A percentile compares a stretch with the other conserved stretches of the same genome.
phyloP scores from a whole-genome alignment of 2,329 filamentous ascomycete species.

The Lasiodiplodia sp. region DNA sequence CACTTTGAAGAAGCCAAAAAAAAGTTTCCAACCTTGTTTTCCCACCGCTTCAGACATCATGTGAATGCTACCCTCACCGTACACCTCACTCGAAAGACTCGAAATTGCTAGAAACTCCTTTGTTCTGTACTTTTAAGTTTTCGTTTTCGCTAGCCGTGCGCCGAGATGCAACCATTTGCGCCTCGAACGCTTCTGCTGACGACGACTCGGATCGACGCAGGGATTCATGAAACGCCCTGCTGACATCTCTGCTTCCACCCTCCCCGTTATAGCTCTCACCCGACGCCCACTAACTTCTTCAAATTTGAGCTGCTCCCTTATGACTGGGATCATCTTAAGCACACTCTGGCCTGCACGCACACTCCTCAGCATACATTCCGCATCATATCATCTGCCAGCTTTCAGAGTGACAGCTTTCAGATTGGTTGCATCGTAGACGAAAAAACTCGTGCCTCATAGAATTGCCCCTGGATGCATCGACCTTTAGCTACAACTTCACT shows the following conservation, averaged over 20 bases:
- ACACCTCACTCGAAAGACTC: no score
- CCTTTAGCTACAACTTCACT: not conserved
- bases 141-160: not conserved
- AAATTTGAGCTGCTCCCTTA: not conserved
- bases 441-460: not conserved
- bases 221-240: not conserved
- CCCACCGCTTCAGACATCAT: no score
- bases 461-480: not conserved
- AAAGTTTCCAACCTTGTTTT: no score
- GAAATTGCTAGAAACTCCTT: no score
- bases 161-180: not conserved
- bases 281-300: not conserved
- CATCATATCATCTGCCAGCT: no score
- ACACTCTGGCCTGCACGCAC: no score
- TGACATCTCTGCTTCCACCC: not conserved
- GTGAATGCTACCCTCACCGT: not conserved
- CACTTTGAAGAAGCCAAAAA: no score
- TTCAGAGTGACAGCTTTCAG: no score
- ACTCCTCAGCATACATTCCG: no score
- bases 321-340: not conserved
- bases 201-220: constrained; percentile 14
- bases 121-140: not conserved
- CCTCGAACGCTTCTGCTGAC: constrained; percentile 3
- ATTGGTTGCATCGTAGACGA: not conserved
- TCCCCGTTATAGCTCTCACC: not conserved